These are phyloP conservation scores for Phytopythium mirpurense DNA, from an alignment of 352 stramenopile species.

Conservation along the genomic window DNA sequence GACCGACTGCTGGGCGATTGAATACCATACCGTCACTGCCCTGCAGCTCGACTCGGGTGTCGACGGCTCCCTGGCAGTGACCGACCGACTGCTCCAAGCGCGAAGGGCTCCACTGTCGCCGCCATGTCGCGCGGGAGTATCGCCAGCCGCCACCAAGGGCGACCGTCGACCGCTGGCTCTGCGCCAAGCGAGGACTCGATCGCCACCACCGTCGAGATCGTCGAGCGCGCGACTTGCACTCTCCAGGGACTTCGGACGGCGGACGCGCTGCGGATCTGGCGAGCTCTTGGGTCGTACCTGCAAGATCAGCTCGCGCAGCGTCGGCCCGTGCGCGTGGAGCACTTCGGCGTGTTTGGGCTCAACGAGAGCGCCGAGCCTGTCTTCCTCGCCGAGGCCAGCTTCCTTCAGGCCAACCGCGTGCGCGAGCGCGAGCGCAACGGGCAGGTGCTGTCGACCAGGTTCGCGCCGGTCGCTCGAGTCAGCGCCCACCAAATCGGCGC, in stretches of 20 bases:
- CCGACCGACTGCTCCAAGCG: not conserved
- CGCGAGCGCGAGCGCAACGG: constrained; percentile 19
- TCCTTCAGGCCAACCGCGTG: constrained; percentile 41
- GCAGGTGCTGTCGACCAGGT: constrained; percentile 14
- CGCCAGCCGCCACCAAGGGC: not conserved
- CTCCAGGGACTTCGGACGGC: constrained; percentile 22
- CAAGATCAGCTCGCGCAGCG: constrained; percentile 23
- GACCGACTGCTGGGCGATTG: not conserved
- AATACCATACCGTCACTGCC: no score
- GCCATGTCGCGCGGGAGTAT: not conserved
- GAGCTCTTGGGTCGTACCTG: constrained; percentile 26
- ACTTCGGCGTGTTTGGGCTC: constrained; percentile 36
- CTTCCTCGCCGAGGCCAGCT: constrained; percentile 33
- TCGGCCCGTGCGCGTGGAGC: constrained; percentile 21
- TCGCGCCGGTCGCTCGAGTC: constrained; percentile 17
- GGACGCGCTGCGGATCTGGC: constrained; percentile 34
- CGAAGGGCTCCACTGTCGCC: not conserved
- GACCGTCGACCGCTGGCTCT: not conserved
- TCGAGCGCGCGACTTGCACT: constrained; percentile 34
- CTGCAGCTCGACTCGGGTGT: not conserved
- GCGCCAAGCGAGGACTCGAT: not conserved
- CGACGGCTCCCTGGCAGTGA: not conserved
- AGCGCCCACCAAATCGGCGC: constrained; percentile 20
- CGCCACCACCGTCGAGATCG: constrained; percentile 29
- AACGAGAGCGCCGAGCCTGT: constrained; percentile 26